Base-by-base conservation (phyloP, 768 basidiomycete species). In the Pleurotus giganteus region DNA sequence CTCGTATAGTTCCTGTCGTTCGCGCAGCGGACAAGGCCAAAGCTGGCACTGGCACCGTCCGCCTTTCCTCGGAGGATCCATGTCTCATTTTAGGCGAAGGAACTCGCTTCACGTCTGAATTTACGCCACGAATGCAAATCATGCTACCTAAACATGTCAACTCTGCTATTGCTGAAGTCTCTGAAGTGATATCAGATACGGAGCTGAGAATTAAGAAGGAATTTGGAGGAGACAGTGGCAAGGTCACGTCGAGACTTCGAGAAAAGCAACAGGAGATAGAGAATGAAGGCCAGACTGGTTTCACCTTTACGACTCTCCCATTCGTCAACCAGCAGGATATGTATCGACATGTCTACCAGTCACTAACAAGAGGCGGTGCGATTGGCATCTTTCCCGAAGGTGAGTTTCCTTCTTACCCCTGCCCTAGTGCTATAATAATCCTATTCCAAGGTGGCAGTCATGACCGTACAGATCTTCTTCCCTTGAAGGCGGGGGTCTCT, bases 341-440 rank as follows among this genome's bases (percentile, higher is more conserved):
- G 87, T 99, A 98, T 70, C 84, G 87, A 15, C 80, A 91, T 56
- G 97, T 98, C 4, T 99, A 97, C 69, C 79, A 92, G 65, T 82
- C 84, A 54, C 73, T 98, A 54, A 90, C 84, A 54, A 83, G 88
- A 54, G 92, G 92, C 7, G 93, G 93, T 12, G 86, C 87, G 60
- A 95, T 99, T 58, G 95, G 97, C 43, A 98, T 99, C 59, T 98
- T 98, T 66, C 97, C 97, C 34, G 97, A 98, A 86, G 96, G 95
- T 92, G 60, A 55, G 69, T 56, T 12, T 27, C 28, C 17, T 45
- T n/a, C 46, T 61, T 51, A 19, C 13, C n/a, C 15, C 4, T 15
- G 32, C n/a, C 23, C 26, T 17, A 15, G 34, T 31, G 43, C 23
- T 17, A 15, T 51, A 8, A 47, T 53, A 37, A 49, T 26, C 34